These are phyloP conservation scores for Brasenia schreberi DNA, from an alignment of 164 flowering plant genomes.

Conservation along the genomic window DNA sequence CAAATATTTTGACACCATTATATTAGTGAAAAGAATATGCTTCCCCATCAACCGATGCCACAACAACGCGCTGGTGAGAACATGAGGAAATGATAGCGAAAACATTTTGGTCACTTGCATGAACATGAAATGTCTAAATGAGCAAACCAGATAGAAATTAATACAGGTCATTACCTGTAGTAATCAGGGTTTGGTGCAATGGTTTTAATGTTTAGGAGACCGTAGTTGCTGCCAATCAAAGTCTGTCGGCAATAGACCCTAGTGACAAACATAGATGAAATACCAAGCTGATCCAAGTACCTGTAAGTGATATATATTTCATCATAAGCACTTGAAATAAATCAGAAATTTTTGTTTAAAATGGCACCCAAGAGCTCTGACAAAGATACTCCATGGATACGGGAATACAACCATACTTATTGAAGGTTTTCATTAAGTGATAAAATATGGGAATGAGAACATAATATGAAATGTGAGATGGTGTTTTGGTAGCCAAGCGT, in stretches of 20 bases:
- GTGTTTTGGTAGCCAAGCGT: not conserved
- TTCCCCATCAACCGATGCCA: slow-evolving; percentile 94
- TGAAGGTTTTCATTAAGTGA: too few species aligned
- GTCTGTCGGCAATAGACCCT: slow-evolving; percentile 84
- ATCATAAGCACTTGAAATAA: too few species aligned
- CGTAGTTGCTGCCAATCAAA: slow-evolving; percentile 80
- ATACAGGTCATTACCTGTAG: slow-evolving; percentile 40
- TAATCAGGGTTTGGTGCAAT: slow-evolving; percentile 85
- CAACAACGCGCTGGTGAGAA: slow-evolving; percentile 57
- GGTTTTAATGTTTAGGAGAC: slow-evolving; percentile 63
- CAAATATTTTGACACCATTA: slow-evolving; percentile 32
- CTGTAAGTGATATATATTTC: slow-evolving; percentile 14
- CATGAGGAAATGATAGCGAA: slow-evolving; percentile 4
- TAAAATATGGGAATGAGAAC: too few species aligned
- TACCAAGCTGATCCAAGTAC: slow-evolving; percentile 94
- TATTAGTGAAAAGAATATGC: slow-evolving; percentile 42
- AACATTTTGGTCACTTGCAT: not conserved
- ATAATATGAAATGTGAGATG: not conserved
- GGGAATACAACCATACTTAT: too few species aligned
- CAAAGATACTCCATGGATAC: too few species aligned
- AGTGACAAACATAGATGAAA: slow-evolving; percentile 65
- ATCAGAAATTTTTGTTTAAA: too few species aligned
- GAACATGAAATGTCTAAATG: not conserved
- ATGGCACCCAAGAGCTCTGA: too few species aligned
- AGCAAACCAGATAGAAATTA: not conserved